phyloP scores from a whole-genome alignment of 2,329 filamentous ascomycete species.

The Ophiosphaerella korrae region DNA sequence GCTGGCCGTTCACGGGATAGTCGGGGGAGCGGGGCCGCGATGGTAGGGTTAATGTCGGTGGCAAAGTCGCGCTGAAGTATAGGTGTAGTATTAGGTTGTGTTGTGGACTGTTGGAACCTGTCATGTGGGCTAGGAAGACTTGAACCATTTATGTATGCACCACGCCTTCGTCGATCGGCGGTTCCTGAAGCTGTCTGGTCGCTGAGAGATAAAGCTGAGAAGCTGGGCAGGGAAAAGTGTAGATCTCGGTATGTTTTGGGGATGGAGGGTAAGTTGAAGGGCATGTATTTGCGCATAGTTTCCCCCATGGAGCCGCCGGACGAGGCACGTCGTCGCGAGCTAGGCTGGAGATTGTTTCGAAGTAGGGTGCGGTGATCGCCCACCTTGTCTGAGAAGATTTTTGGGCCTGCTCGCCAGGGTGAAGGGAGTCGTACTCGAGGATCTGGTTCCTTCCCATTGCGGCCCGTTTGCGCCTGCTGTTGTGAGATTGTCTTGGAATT shows the following conservation, averaged over 20 bases:
- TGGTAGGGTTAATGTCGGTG: conserved; percentile 19
- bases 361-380: conserved; percentile 46
- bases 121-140: conserved; percentile 24
- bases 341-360: conserved; percentile 44
- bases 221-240: conserved; percentile 43
- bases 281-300: conserved; percentile 42
- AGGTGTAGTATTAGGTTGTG: conserved; percentile 21
- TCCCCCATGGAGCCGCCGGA: conserved; percentile 46
- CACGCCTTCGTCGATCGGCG: conserved; percentile 17
- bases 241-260: conserved; percentile 44
- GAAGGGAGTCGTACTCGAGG: conserved; percentile 46
- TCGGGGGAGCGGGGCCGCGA: conserved; percentile 12
- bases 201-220: conserved; percentile 37
- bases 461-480: conserved; percentile 1
- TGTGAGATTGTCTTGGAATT: conserved; percentile 3
- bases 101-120: conserved; percentile 20
- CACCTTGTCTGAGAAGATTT: conserved; percentile 39
- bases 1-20: conserved; percentile 20
- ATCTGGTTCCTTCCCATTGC: conserved; percentile 10
- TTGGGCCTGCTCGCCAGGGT: conserved; percentile 51
- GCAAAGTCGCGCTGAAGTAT: conserved; percentile 22
- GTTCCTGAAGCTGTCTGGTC: conserved; percentile 14
- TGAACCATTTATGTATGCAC: conserved; percentile 16
- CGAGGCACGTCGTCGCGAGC: conserved; percentile 44
- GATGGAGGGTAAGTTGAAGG: conserved; percentile 45